A percentile compares a stretch with the other conserved stretches of the same genome.
phyloP scores from a whole-genome alignment of 1,139 yeast species.

The Hyphopichia pseudoburtonii region DNA sequence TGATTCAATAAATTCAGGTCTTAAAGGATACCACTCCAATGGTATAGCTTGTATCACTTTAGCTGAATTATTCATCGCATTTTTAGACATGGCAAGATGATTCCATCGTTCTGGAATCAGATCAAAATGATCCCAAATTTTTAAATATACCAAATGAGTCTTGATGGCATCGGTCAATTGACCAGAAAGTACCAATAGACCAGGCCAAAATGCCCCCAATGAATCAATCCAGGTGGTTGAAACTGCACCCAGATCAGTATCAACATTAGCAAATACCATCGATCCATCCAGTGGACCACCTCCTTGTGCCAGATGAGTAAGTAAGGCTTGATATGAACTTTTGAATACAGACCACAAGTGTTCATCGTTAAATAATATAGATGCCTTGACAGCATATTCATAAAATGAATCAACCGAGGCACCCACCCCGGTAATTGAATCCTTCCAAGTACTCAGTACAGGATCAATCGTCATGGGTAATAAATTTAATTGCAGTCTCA shows the following conservation, averaged over 20 bases:
- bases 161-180: slow-evolving; percentile 64
- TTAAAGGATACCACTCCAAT: slow-evolving; percentile 86
- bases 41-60: slow-evolving; percentile 33
- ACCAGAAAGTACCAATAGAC: slow-evolving; percentile 78
- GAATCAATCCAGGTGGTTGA: slow-evolving; percentile 78
- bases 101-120: slow-evolving; percentile 91
- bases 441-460: slow-evolving; percentile 53
- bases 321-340: slow-evolving; percentile 58
- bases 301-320: slow-evolving; percentile 42
- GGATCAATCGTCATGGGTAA: slow-evolving; percentile 82
- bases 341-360: slow-evolving; percentile 61
- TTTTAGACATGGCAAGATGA: slow-evolving; percentile 16
- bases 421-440: slow-evolving; percentile 74
- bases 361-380: slow-evolving; percentile 71
- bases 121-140: slow-evolving; percentile 78
- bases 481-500: slow-evolving; percentile 60
- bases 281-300: slow-evolving; percentile 39
- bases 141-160: slow-evolving; percentile 64
- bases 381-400: slow-evolving; percentile 80
- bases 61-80: background rate
- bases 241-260: slow-evolving; percentile 49
- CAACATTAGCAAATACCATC: slow-evolving; percentile 65
- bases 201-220: slow-evolving; percentile 85
- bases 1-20: slow-evolving; percentile 91
- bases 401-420: slow-evolving; percentile 94